Evolutionary conservation across 495 filamentous ascomycete genomes (phyloP).

Genomic region (Astrothelium macrocarpum): DNA sequence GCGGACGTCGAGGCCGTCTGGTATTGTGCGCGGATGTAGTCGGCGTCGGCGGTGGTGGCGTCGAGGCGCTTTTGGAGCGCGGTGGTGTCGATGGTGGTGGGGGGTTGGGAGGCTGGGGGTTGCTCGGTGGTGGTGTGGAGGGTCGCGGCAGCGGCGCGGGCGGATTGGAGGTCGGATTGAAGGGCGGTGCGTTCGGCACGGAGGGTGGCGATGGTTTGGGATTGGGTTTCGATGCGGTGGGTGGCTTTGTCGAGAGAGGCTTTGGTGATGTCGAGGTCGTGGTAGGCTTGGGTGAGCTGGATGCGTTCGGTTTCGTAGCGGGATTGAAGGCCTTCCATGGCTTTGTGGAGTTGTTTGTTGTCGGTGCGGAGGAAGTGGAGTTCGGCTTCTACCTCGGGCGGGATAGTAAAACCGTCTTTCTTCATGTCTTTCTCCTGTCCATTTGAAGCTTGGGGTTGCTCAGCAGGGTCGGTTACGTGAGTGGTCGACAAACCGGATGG

Average conservation of each 20-base stretch:
- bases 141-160: slow-evolving; percentile 1
- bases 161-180: slow-evolving; percentile 14
- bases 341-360: slow-evolving; percentile 12
- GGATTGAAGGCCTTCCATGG: slow-evolving; percentile 17
- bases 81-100: too few relatives aligned
- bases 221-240: slow-evolving; percentile 6
- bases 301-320: slow-evolving; percentile 17
- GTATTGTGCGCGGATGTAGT: slow-evolving; percentile 19
- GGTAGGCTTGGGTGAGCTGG: slow-evolving; percentile 9
- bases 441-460: slow-evolving; percentile 6
- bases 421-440: background rate
- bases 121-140: slow-evolving; percentile 6
- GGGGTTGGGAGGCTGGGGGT: too few relatives aligned
- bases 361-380: slow-evolving; percentile 9
- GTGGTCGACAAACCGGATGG: slow-evolving; percentile 17
- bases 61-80: slow-evolving; percentile 10
- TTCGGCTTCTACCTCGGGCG: background rate
- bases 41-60: slow-evolving; percentile 7
- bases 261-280: slow-evolving; percentile 10
- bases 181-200: slow-evolving; percentile 11
- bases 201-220: slow-evolving; percentile 9
- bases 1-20: slow-evolving; percentile 3
- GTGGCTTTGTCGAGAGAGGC: slow-evolving; percentile 6
- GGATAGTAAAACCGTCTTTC: background rate
- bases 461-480: slow-evolving; percentile 22